These are phyloP conservation scores for Byssothecium circinans DNA, from an alignment of 2,329 filamentous ascomycete species.

Conservation along the genomic window DNA sequence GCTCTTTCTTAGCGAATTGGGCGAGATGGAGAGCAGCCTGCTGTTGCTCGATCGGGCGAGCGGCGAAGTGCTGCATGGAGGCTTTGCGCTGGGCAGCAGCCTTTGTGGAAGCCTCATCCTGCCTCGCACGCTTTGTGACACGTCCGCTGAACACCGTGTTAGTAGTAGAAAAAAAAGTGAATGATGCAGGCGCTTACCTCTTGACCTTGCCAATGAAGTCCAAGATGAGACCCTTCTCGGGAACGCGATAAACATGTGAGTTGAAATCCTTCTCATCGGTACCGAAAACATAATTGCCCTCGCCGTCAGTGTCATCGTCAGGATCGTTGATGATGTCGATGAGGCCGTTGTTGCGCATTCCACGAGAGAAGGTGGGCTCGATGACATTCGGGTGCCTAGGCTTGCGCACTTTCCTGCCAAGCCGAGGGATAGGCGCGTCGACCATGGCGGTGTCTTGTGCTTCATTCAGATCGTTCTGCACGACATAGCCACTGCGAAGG, in stretches of 20 bases:
- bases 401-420: constrained; percentile 50
- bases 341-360: constrained; percentile 57
- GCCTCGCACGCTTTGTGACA: constrained; percentile 24
- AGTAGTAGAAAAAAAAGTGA: constrained; percentile 12
- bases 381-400: constrained; percentile 53
- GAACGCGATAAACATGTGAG: constrained; percentile 48
- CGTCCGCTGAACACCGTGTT: constrained; percentile 23
- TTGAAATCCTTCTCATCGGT: constrained; percentile 44
- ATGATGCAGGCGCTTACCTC: constrained; percentile 29
- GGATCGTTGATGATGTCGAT: constrained; percentile 50
- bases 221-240: constrained; percentile 51
- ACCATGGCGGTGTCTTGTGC: constrained; percentile 31
- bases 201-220: constrained; percentile 67
- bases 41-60: constrained; percentile 58
- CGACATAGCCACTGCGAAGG: constrained; percentile 49
- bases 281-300: constrained; percentile 48
- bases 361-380: constrained; percentile 59
- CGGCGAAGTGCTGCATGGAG: constrained; percentile 32
- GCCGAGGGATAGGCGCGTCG: constrained; percentile 29
- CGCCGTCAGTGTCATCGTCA: constrained; percentile 46
- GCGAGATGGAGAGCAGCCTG: constrained; percentile 67
- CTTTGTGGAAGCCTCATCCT: constrained; percentile 8
- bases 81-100: constrained; percentile 25
- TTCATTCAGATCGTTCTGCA: constrained; percentile 38
- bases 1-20: constrained; percentile 56